Evolutionary conservation across 108 stramenopile genomes (phyloP), one percentile per base, ranked within the genome.

Genomic region (Cyclotella distinguenda): DNA sequence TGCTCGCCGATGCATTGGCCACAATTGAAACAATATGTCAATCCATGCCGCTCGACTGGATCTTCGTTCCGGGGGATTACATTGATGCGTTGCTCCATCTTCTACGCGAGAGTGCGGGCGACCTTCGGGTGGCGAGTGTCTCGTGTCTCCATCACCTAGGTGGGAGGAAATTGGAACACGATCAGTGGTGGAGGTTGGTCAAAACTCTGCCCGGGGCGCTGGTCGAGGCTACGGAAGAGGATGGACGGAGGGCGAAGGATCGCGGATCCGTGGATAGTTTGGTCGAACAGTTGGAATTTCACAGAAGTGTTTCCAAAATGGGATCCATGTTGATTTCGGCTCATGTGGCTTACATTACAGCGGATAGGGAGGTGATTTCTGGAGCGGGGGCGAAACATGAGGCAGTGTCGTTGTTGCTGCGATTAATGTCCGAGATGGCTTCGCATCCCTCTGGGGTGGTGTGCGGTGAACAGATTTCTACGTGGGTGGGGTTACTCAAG

Each of bases 31-130:
- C 79, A 66, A 90, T 93, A 59, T 90, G 92, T 66, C 78, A 81
- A 27, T 84, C 86, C 45, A 93, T 93, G 92, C 91, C 91, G 12
- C 43, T 86, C 12, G 85, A 87, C 47, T 92, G 91, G 91, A 92
- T 88, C 35, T 45, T 88, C 32, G 50, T 53, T 21, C 58, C 56
- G n/a, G 46, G 49, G 50, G 50, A 72, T 43, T 70, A 61, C 15
- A 48, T 66, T 21, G 91, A 93, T 50, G 89, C 89, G 1, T 59
- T 89, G 46, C 64, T 93, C 34, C 86, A 90, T 80, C 65, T 93
- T 26, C 59, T 90, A 35, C 72, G 86, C 35, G 92, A 93, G 54
- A 80, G 82, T 35, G 75, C 77, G 16, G 81, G 70, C 39, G 64
- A 80, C 7, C 79, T 93, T 34, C 85, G 90, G 30, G 61, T 88